phyloP scores from a whole-genome alignment of 305 asterid species.

The Fraxinus dipetala region DNA sequence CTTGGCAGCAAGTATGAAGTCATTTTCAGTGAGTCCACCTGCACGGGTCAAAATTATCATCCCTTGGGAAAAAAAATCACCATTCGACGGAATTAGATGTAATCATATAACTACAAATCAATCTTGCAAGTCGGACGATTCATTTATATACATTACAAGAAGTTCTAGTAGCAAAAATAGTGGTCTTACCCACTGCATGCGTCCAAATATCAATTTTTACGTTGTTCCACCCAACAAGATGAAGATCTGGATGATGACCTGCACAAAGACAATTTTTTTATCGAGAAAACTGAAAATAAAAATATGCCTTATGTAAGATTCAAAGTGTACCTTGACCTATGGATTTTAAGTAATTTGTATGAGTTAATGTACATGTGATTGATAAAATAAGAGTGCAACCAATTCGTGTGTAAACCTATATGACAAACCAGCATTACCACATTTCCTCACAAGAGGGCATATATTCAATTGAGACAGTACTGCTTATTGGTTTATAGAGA shows the following conservation, averaged over 20 bases:
- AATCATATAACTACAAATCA: not conserved
- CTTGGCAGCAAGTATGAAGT: conserved; percentile 52
- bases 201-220: conserved; percentile 83
- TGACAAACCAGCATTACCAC: not conserved
- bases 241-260: conserved; percentile 98
- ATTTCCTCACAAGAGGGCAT: not conserved
- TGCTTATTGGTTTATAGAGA: not conserved
- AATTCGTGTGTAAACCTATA: not conserved
- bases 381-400: not conserved
- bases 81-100: not conserved
- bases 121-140: not conserved
- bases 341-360: not conserved
- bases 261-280: conserved; percentile 13
- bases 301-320: not conserved
- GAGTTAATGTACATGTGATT: not conserved
- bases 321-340: not conserved
- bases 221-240: conserved; percentile 92
- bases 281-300: conserved; percentile 3
- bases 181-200: conserved; percentile 71
- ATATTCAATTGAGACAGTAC: not conserved
- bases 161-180: not conserved
- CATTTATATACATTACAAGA: not conserved
- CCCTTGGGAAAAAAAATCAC: not conserved
- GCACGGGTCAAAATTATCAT: not conserved
- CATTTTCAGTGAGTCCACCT: conserved; percentile 54